Base-by-base conservation (phyloP, 2,329 filamentous ascomycete species). In the Aspergillus versicolor region DNA sequence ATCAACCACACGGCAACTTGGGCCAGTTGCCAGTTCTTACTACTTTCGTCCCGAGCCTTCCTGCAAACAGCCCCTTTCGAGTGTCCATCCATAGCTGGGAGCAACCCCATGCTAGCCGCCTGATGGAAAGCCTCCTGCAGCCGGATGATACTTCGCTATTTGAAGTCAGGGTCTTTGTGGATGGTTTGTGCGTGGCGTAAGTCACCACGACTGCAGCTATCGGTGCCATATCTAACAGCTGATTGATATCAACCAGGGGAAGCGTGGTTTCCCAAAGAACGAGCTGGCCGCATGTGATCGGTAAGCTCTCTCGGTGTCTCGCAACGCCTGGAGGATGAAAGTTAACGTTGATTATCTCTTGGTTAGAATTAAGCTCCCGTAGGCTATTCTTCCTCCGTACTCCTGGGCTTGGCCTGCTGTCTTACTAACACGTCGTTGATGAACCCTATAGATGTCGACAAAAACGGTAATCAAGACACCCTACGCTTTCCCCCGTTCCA, bases 71-170 rank as follows among this genome's bases (percentile, higher is more conserved):
- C 27, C 79, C 84, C 0, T 92, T 92, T 71, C 83, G 86, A 60
- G 80, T 92, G 49, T 92, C 90, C 2, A 80, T 93, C 48, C 89
- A 92, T 73, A 87, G 82, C 57, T 93, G 90, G 90, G 81, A 81
- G 15, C 80, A 77, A 4, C 87, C 87, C 5, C 77, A 79, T 17
- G 75, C 85, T 53, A 88, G 84, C 62, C 80, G 83, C 44, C 79
- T 82, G 63, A 80, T 84, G 34, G 80, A 79, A 58, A 76, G 76
- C 44, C 80, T 84, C 66, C 84, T 81, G 73, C 82, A 84, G 59
- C 78, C 82, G 44, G 70, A 81, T 8, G 81, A 88, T 45, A 65
- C 79, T 15, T 76, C 86, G 59, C 78, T 83, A 56, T 89, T 88
- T 61, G 86, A 90, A 68, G 82, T 85, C 41, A 81, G 87, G 9